phyloP scores from a whole-genome alignment of 306 rosid genomes.

The Dalbergia cochinchinensis region DNA sequence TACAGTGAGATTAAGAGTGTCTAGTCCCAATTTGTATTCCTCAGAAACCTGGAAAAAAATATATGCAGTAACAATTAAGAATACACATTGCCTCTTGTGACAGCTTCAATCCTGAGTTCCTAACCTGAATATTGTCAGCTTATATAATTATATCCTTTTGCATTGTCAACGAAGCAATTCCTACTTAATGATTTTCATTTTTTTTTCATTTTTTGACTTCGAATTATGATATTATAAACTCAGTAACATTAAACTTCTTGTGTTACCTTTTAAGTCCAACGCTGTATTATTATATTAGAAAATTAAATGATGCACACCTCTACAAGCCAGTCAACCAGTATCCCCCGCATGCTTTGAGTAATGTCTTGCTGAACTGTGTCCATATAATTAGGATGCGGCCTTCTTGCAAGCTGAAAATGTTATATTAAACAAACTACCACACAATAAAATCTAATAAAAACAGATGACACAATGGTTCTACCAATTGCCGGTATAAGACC shows the following conservation, averaged over 20 bases:
- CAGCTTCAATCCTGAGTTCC: not conserved
- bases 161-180: slow-evolving; percentile 1
- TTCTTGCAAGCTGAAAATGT: slow-evolving; percentile 72
- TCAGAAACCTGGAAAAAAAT: slow-evolving; percentile 74
- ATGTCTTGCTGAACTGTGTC: slow-evolving; percentile 78
- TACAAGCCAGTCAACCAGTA: slow-evolving; percentile 96
- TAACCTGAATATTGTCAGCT: not conserved
- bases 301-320: slow-evolving; percentile 70
- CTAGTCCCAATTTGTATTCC: slow-evolving; percentile 78
- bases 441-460: slow-evolving; percentile 34
- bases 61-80: not conserved
- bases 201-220: not conserved
- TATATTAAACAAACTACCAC: slow-evolving; percentile 25
- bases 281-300: slow-evolving; percentile 11
- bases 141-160: not conserved
- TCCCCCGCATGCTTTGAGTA: slow-evolving; percentile 86
- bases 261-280: not conserved
- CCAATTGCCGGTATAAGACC: not conserved
- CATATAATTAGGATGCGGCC: slow-evolving; percentile 73
- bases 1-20: slow-evolving; percentile 85
- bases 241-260: not conserved
- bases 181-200: not conserved
- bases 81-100: not conserved
- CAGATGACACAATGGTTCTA: slow-evolving; percentile 31
- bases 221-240: not conserved